Evolutionary conservation across 2,329 filamentous ascomycete genomes (phyloP).

Genomic region (Colletotrichum noveboracense): DNA sequence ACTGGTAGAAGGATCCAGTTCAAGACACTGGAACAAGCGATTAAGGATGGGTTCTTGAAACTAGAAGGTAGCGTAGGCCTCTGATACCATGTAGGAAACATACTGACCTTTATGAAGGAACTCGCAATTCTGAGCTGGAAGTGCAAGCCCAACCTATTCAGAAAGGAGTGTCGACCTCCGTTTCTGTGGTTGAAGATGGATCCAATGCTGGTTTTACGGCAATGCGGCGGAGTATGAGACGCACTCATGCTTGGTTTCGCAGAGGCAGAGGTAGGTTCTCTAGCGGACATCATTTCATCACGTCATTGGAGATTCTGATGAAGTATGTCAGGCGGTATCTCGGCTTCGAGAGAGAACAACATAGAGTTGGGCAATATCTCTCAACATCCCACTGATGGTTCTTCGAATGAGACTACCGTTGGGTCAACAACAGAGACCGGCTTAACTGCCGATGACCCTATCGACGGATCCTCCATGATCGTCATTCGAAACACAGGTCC

Average conservation of each 20-base stretch:
- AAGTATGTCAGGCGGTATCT: accelerated
- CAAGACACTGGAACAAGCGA: neutral
- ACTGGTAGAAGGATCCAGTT: neutral
- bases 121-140: neutral
- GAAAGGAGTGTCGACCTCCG: neutral
- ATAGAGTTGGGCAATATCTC: neutral
- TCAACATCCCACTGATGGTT: neutral
- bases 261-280: neutral
- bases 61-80: neutral
- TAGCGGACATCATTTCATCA: neutral
- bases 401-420: neutral
- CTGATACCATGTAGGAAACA: accelerated
- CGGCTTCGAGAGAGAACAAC: accelerated
- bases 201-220: accelerated
- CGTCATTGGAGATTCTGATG: neutral
- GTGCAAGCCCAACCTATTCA: accelerated
- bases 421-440: neutral
- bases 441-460: neutral
- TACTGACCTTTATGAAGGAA: neutral
- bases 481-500: neutral
- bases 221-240: neutral
- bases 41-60: neutral
- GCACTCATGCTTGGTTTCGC: neutral
- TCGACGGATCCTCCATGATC: neutral
- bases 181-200: neutral